Evolutionary conservation across 2,329 filamentous ascomycete genomes (phyloP).

Genomic region (Pestalotiopsis sp.): DNA sequence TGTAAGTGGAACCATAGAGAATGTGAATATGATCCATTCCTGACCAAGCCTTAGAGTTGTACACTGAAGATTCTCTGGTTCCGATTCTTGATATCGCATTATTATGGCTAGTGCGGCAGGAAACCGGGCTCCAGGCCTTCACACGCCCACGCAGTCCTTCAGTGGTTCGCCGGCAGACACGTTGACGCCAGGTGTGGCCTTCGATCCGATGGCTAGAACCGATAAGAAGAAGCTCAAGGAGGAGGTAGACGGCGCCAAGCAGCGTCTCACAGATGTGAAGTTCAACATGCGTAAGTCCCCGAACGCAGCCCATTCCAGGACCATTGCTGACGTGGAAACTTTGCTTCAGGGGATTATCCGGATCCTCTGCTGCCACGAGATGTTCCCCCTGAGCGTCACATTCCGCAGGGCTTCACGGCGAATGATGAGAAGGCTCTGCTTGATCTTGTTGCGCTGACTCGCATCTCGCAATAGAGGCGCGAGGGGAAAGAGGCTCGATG

Average conservation of each 20-base stretch:
- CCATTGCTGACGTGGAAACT: not conserved
- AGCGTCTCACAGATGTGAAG: constrained; percentile 44
- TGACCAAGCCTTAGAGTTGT: not conserved
- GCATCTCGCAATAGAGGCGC: constrained; percentile 10
- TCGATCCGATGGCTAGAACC: constrained; percentile 25
- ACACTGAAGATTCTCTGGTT: not conserved
- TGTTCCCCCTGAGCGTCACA: constrained; percentile 32
- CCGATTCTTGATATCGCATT: not conserved
- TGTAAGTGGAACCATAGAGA: not conserved
- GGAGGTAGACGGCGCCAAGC: constrained; percentile 41
- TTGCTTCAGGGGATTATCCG: constrained; percentile 38
- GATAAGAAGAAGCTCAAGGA: constrained; percentile 43
- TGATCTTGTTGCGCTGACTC: constrained; percentile 32
- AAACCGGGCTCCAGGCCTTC: constrained; percentile 23
- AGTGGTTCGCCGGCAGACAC: constrained; percentile 26
- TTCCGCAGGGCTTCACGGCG: constrained; percentile 41
- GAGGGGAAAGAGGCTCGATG: not conserved
- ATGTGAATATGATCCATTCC: not conserved
- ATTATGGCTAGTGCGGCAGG: constrained; percentile 22
- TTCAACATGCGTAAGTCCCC: constrained; percentile 47
- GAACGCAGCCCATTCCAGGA: not conserved
- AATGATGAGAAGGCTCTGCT: constrained; percentile 45
- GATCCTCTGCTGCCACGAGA: constrained; percentile 48
- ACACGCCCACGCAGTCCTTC: constrained; percentile 34
- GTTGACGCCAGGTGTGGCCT: constrained; percentile 23